Evolutionary conservation across 768 basidiomycete genomes (phyloP), one percentile per base, ranked within the genome.

Genomic region (Pleurotus ostreatus): DNA sequence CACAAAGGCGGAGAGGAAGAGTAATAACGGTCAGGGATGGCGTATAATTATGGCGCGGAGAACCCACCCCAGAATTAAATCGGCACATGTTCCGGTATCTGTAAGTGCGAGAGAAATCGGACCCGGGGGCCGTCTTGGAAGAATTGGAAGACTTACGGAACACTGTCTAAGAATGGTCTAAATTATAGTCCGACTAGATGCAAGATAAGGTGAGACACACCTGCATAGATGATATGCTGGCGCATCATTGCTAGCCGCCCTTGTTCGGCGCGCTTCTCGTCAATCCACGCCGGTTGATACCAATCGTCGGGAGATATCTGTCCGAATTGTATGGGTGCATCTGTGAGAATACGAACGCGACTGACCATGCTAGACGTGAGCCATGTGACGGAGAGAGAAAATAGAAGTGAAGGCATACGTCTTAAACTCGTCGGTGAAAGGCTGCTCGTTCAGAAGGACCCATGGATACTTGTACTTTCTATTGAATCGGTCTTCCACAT

Each of bases 401-500:
- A 51, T 15, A 22, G 4, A 34, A 25, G 34, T 45, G 7, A 38
- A 55, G n/a, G 57, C 78, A 61, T 65, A 84, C 82, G 72, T 72
- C 65, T 86, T 90, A 71, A 95, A 94, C 15, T 82, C 79, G 1
- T 86, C 83, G 12, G 79, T 74, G 69, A 96, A 96, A 0, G 83
- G 81, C 59, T 82, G 81, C 48, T 97, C 94, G 66, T 96, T 96
- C 58, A 98, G 74, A 71, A 97, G 89, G 22, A 93, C 86, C 69
- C 90, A 97, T 3, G 92, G 91, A 64, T 97, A 96, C 18, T 80
- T 77, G 62, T 82, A 89, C 58, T 78, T 80, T 44, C 76, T 73
- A 70, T 98, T 98, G 74, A 94, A 94, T 40, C 84, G 72, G 59
- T 88, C 82, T 71, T 96, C 94, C 59, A 93, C 71, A 67, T 88